Evolutionary conservation across 2,329 filamentous ascomycete genomes (phyloP), one percentile per base, ranked within the genome.

Genomic region (Pseudogymnoascus pannorum): DNA sequence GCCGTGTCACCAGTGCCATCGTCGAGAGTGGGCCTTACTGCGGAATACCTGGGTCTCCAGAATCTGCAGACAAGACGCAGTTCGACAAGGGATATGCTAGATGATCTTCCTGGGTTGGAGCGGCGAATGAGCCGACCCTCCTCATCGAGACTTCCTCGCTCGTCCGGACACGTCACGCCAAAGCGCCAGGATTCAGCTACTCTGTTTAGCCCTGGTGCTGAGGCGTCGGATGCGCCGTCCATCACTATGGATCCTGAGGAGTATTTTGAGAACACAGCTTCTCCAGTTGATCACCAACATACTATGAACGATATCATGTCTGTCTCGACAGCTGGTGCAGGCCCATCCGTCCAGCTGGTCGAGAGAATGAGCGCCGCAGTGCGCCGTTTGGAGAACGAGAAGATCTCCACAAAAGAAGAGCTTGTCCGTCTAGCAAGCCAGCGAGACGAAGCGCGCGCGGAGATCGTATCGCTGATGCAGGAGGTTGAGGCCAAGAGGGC

Each of bases 341-440:
- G 94, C 0, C 94, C 94, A 0, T 93, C 89, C 0, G 93, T 99
- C 1, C 93, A 97, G 75, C 83, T 99, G 0, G 92, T 99, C 14
- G 94, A 97, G 75, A 85, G 93, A 60, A 96, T 99, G 91, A 95
- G 90, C 70, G 91, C 92, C 2, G 91, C 92, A 0, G 92, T 99
- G 48, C 88, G 94, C 8, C 85, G 93, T 5, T 79, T 99, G 0
- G 94, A 99, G 72, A 91, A 86, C 57, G 94, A 99, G 72, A 96
- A 96, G 71, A 90, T 94, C 1, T 89, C 88, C 1, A 87, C 87
- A 12, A 91, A 89, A 70, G 94, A 99, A 71, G 94, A 99, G 73
- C 80, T 97, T 66, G 79, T 82, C 0, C 81, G 93, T 6, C 82
- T 99, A 16, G 86, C 86, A 5, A 80, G 82, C n/a, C 94, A 99